Percentiles rank a stretch among this genome's conserved stretches.
These are phyloP conservation scores for Paramecium tetraurelia DNA, from an alignment of 73 alveolate species.

Conservation along the genomic window DNA sequence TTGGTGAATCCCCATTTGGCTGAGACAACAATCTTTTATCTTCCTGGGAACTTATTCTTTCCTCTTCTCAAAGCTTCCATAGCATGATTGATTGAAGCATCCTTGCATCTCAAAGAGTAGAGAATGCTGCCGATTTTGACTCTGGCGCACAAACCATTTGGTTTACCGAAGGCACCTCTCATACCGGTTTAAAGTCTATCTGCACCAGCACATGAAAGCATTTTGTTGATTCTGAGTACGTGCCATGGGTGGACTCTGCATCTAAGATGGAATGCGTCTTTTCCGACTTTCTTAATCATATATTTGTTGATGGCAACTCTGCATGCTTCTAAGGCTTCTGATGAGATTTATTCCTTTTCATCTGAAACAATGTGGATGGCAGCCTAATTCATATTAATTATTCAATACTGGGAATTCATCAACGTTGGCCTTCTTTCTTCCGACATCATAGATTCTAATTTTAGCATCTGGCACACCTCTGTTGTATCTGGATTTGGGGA, in stretches of 20 bases:
- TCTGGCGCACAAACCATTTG: slow-evolving; percentile 97
- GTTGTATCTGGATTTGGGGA: slow-evolving; percentile 97
- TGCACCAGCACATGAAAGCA: slow-evolving; percentile 99
- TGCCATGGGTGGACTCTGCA: slow-evolving; percentile 98
- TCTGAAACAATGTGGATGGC: slow-evolving; percentile 91
- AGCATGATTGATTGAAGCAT: slow-evolving; percentile 81
- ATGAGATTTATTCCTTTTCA: slow-evolving; percentile 95
- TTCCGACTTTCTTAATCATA: slow-evolving; percentile 87
- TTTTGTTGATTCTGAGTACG: slow-evolving; percentile 97
- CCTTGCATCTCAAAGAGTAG: slow-evolving; percentile 79
- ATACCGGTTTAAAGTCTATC: slow-evolving; percentile 98
- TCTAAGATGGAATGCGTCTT: slow-evolving; percentile 96
- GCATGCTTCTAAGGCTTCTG: slow-evolving; percentile 99
- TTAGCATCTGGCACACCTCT: slow-evolving; percentile 99
- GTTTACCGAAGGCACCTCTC: slow-evolving; percentile 99
- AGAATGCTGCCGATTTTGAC: slow-evolving; percentile 90
- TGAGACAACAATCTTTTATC: slow-evolving; percentile 95
- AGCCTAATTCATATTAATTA: slow-evolving; percentile 58
- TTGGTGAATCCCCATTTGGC: slow-evolving; percentile 98
- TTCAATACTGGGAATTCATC: slow-evolving; percentile 88
- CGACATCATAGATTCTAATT: slow-evolving; percentile 95
- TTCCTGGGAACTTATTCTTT: slow-evolving; percentile 97
- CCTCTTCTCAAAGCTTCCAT: slow-evolving; percentile 96
- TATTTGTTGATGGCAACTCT: slow-evolving; percentile 98
- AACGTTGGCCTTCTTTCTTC: slow-evolving; percentile 86